Conservation (phyloP, 176 grass and related monocot genomes). For the Zoysia japonica region DNA sequence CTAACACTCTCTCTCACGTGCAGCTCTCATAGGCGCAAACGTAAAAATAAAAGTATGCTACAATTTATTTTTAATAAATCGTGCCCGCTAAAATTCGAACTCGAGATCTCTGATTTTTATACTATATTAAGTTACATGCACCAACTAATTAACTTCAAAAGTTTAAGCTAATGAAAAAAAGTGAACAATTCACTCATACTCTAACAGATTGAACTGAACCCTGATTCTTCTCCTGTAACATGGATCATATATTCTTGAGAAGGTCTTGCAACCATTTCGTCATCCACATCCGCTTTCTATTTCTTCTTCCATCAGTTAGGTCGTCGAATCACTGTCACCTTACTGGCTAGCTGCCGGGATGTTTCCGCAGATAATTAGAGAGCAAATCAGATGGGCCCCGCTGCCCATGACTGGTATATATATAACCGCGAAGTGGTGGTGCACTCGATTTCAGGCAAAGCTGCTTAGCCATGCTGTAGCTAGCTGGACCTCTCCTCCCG, state of each 20-base stretch:
- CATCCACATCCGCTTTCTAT: neutral
- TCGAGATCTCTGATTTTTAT: too few relatives aligned
- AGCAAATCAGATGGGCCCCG: conserved; percentile 22
- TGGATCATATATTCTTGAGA: neutral
- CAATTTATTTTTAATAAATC: too few relatives aligned
- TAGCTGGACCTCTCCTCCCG: conserved; percentile 28
- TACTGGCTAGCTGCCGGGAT: conserved; percentile 9
- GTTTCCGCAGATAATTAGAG: conserved; percentile 26
- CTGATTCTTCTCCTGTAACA: neutral
- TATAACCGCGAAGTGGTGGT: conserved; percentile 41
- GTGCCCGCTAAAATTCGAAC: too few relatives aligned
- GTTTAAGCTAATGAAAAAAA: too few relatives aligned
- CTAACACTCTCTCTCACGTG: too few relatives aligned
- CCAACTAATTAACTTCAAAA: too few relatives aligned
- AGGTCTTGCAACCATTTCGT: neutral
- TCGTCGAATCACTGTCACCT: neutral
- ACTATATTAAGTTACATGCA: too few relatives aligned
- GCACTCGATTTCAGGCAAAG: conserved; percentile 41
- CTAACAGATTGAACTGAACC: neutral
- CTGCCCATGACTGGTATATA: conserved; percentile 29
- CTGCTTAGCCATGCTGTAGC: neutral
- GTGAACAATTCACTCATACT: too few relatives aligned
- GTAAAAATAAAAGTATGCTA: too few relatives aligned
- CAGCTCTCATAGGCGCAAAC: too few relatives aligned
- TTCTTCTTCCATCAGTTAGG: neutral